Evolutionary conservation across 2,329 filamentous ascomycete species (phyloP), one percentile per base, ranked within the genome.

Genomic region (Neofusicoccum kwambonambiense): DNA sequence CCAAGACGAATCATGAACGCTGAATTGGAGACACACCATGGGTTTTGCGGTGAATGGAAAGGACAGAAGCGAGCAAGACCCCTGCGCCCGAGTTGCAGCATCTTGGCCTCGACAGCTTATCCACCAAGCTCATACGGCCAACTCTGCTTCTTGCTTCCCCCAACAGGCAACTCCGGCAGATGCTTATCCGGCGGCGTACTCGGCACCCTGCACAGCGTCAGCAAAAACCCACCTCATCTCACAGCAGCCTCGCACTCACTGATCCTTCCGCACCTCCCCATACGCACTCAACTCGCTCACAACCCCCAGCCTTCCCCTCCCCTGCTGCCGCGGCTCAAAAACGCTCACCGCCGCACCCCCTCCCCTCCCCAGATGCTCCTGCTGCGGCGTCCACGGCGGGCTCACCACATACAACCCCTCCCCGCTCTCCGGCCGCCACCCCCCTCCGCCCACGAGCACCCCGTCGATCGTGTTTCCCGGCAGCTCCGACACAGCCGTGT

Each of bases 221-320:
- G 56, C 31, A 11, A 12, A 12, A n/a, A 11, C 6, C 13, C 11
- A 19, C 49, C 49, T 45, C 19, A 19, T 9, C 49, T 56, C n/a
- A 52, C 34, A 41, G n/a, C 17, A 8, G 15, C 3, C 45, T 31
- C n/a, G n/a, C 9, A 51, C 58, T 62, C 17, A 62, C 58, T 50
- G 44, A 41, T 51, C 58, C 58, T 39, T 62, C 15, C 34, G 1
- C 58, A 62, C 7, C 44, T 50, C 47, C 58, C 58, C 58, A 51
- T 51, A 62, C 58, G 58, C 58, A 35, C 58, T 62, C 45, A 62
- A 31, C 45, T 62, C 58, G 2, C 58, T 62, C 35, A 42, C 58
- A 15, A 51, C 47, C 19, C 9, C 3, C 31, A n/a, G 12, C 31
- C n/a, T 39, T 31, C 17, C 35, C 39, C 7, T 34, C 11, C 5